These are phyloP conservation scores for Boehmeria nivea DNA, from an alignment of 306 rosid species.

Conservation along the genomic window DNA sequence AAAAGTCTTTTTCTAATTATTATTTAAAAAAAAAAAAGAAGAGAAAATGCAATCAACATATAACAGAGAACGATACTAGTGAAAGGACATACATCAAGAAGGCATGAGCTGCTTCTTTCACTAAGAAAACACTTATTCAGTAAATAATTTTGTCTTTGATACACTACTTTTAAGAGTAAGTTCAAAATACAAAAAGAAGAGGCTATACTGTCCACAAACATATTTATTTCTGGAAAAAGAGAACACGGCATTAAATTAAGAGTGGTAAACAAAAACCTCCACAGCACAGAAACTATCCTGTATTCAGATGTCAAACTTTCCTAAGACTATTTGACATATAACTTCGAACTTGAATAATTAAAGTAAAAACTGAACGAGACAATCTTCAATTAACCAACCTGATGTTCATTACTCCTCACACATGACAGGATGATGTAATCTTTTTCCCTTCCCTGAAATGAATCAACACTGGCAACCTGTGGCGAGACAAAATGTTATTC, in stretches of 20 bases:
- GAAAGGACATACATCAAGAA: too few species aligned
- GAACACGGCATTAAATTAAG: too few species aligned
- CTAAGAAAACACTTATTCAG: too few species aligned
- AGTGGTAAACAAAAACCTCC: background rate
- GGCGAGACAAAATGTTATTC: conserved; percentile 14
- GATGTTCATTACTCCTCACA: conserved; percentile 98
- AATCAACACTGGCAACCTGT: conserved; percentile 99
- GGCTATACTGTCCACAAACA: too few species aligned
- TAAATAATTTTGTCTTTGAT: too few species aligned
- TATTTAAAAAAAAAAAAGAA: too few species aligned
- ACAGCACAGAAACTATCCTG: background rate
- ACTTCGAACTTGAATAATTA: background rate
- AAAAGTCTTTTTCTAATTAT: too few species aligned
- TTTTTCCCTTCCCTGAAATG: conserved; percentile 99
- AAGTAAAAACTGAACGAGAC: background rate
- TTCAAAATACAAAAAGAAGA: too few species aligned
- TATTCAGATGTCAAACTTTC: background rate
- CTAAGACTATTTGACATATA: background rate
- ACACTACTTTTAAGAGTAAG: too few species aligned
- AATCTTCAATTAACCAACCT: conserved; percentile 49
- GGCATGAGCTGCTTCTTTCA: too few species aligned
- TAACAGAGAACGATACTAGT: background rate
- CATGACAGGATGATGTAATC: conserved; percentile 95
- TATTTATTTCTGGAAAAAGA: background rate
- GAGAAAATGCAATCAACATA: background rate